Conservation (phyloP, 441 rosid species). For the Gossypium schwendimanii region DNA sequence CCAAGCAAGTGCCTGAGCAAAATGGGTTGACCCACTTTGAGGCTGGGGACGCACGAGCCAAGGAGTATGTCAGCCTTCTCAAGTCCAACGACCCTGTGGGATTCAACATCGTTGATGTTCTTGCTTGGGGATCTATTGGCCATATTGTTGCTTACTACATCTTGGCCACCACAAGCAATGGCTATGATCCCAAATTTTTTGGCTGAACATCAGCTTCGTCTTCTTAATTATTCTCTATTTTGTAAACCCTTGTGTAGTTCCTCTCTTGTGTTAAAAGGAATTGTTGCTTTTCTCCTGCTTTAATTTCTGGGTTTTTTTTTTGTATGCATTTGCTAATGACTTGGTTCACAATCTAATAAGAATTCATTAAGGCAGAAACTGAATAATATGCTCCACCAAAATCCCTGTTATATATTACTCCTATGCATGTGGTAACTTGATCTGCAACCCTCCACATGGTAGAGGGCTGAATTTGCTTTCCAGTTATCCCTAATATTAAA, state of each 20-base stretch:
- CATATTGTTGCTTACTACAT: slow-evolving; percentile 93
- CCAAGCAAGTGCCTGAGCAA: slow-evolving; percentile 94
- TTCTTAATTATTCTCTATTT: neutral
- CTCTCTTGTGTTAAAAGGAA: neutral
- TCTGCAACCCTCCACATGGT: neutral
- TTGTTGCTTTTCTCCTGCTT: neutral
- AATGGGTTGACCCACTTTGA: slow-evolving; percentile 87
- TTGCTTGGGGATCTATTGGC: slow-evolving; percentile 97
- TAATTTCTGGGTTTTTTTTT: neutral
- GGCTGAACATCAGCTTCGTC: slow-evolving; percentile 11
- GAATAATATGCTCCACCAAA: neutral
- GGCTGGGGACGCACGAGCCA: slow-evolving; percentile 87
- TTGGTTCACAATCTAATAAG: neutral
- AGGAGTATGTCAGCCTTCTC: slow-evolving; percentile 83
- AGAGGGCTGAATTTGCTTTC: neutral
- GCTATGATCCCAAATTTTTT: slow-evolving; percentile 81
- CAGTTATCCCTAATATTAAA: neutral
- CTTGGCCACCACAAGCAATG: slow-evolving; percentile 91
- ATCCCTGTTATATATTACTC: neutral
- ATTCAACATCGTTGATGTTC: slow-evolving; percentile 89
- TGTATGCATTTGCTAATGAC: neutral
- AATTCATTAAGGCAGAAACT: neutral
- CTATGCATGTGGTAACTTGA: neutral
- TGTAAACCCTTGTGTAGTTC: neutral
- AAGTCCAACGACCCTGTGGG: slow-evolving; percentile 94